Conservation (phyloP, 2,329 filamentous ascomycete species). For the Hawksworthiomyces lignivorus region DNA sequence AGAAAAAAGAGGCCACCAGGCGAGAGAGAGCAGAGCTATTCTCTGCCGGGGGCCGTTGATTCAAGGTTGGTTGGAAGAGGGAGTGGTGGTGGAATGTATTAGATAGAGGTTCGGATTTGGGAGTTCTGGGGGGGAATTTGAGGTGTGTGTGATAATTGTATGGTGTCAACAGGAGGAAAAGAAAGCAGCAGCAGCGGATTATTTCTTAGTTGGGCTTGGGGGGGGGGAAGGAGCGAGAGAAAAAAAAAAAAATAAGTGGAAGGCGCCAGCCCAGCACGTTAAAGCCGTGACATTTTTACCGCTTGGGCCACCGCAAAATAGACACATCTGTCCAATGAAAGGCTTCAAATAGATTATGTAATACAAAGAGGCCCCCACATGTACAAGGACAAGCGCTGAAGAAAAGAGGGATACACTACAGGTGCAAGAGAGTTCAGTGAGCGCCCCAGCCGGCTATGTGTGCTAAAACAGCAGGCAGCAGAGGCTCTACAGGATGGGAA, state of each 20-base stretch:
- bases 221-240: conserved; percentile 3
- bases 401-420: not conserved
- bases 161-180: conserved; percentile 12
- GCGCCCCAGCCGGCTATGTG: too few species aligned
- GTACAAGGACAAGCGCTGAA: too few species aligned
- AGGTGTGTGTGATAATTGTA: conserved; percentile 13
- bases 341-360: too few species aligned
- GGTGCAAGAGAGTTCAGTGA: too few species aligned
- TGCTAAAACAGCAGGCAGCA: conserved; percentile 31
- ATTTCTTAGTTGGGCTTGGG: conserved; percentile 5
- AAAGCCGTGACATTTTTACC: not conserved
- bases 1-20: not conserved
- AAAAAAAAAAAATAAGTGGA: conserved; percentile 4
- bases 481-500: conserved; percentile 34
- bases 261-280: not conserved
- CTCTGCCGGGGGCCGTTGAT: not conserved
- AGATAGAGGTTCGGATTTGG: conserved; percentile 8
- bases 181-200: conserved; percentile 9
- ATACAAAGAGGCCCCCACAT: too few species aligned
- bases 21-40: not conserved
- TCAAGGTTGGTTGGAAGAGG: not conserved
- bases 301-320: not conserved
- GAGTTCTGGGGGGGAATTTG: conserved; percentile 10
- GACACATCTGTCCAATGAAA: conserved; percentile 2
- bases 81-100: conserved; percentile 5